Evolutionary conservation across 2,329 filamentous ascomycete species (phyloP), one percentile per base, ranked within the genome.

Genomic region (Paramyrothecium roridum): DNA sequence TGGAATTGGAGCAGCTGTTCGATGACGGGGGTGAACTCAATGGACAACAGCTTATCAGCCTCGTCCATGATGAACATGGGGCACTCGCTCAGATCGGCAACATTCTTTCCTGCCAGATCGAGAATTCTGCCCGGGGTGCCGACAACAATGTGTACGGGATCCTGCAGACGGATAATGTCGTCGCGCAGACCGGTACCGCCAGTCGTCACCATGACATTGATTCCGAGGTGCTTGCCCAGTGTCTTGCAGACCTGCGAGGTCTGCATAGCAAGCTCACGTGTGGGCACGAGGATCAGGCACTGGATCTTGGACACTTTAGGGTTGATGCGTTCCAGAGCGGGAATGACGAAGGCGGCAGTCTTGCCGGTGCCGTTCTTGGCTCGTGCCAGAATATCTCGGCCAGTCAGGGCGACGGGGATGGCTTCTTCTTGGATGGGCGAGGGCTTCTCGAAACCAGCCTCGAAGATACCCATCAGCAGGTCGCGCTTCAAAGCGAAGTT

Each of bases 41-140:
- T 86, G 8, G 95, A 99, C 52, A 99, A 84, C 58, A 99, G 86
- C 80, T 99, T 99, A 76, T 99, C 95, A 54, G 95, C 95, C 74
- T 99, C 95, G 69, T 99, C 95, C 95, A 99, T 99, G 76, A 99
- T 91, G 72, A 99, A 99, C 69, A 96, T 98, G 66, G 92, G 89
- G 72, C 95, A 98, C 76, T 96, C 89, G 66, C 93, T 96, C 51
- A 99, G 83, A 74, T 99, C 95, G 60, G 95, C 95, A 57, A 99
- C 93, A 61, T 90, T 92, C 79, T 99, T 98, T 73, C 93, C 92
- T 56, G 95, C 93, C 64, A 99, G 79, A 78, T 99, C 95, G 60
- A 98, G 85, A 66, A 99, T 97, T 80, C 95, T 86, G 61, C 95
- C 95, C 34, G 95, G 95, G 55, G 95, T 99, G 70, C 95, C 95